Evolutionary conservation across 2,329 filamentous ascomycete genomes (phyloP), one percentile per base, ranked within the genome.

Genomic region (Fusarium chaquense): DNA sequence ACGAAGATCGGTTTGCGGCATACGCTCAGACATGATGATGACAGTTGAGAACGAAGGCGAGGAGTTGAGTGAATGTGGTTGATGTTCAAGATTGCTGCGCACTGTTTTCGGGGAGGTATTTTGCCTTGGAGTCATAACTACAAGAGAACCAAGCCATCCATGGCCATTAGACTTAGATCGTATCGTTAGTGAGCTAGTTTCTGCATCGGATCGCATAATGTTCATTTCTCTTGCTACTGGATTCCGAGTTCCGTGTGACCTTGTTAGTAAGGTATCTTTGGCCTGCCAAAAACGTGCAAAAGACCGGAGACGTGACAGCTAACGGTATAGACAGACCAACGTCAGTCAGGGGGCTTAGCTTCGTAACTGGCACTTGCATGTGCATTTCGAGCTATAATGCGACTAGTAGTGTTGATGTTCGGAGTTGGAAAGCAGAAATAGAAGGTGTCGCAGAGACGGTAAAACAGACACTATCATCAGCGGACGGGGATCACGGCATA

Each of bases 1-100:
- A 88, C 74, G 81, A 81, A 68, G 77, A 81, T 44, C 81, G 79
- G 16, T 85, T 85, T 69, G 58, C 76, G 68, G 56, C 76, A 35
- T 74, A 65, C 58, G 69, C 73, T 3, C 65, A 67, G 38, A 67
- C 46, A 15, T 75, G 69, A 69, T 50, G 32, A n/a, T 40, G 26
- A 30, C 24, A 26, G 56, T 50, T 33, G 30, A 41, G 20, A 58
- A 30, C 16, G 32, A 49, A 33, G 46, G 35, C 11, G 47, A 36
- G 58, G 63, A 46, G 45, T 50, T 58, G 38, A n/a, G 20, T 51
- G 44, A 52, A 49, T 24, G 38, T 52, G 20, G 12, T 44, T 57
- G 56, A 56, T 58, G 22, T 53, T 47, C 32, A 56, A 44, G 59
- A 55, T 45, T 30, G 11, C 35, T 58, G 53, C 50, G 52, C 54